A percentile compares a stretch with the other conserved stretches of the same genome.
phyloP scores from a whole-genome alignment of 768 basidiomycete genomes.

The Boletus sp. region DNA sequence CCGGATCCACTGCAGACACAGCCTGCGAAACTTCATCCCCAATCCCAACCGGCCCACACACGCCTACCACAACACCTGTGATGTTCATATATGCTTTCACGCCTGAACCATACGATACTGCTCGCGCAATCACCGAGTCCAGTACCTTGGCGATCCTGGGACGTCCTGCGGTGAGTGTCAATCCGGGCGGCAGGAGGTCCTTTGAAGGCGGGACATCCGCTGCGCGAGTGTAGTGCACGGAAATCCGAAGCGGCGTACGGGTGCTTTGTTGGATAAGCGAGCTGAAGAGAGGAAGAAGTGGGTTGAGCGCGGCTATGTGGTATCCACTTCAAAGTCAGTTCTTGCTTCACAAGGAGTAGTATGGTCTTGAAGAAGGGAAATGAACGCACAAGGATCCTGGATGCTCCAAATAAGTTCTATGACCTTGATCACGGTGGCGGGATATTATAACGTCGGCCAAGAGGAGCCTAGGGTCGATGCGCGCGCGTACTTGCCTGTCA shows the following conservation, averaged over 20 bases:
- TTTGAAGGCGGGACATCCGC: conserved; percentile 32
- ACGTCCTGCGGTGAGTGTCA: conserved; percentile 53
- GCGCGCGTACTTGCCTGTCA: no score
- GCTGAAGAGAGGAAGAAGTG: conserved; percentile 38
- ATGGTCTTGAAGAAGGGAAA: not conserved
- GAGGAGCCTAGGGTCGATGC: no score
- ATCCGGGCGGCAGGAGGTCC: conserved; percentile 35
- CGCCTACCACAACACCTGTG: conserved; percentile 41
- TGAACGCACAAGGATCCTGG: conserved; percentile 39
- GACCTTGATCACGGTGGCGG: conserved; percentile 26
- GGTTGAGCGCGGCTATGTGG: conserved; percentile 32
- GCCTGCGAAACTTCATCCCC: conserved; percentile 37
- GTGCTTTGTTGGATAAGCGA: conserved; percentile 37
- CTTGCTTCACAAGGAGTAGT: conserved; percentile 3
- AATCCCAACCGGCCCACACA: conserved; percentile 41
- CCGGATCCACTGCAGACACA: conserved; percentile 35
- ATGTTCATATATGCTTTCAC: conserved; percentile 21
- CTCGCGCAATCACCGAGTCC: conserved; percentile 44
- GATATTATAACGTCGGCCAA: not conserved
- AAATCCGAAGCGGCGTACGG: conserved; percentile 36
- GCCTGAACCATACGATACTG: conserved; percentile 42
- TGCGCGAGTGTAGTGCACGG: conserved; percentile 46
- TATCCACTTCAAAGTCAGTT: conserved; percentile 5
- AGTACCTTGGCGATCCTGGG: conserved; percentile 51
- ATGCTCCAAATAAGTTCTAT: conserved; percentile 58